Conservation (phyloP, 305 asterid genomes). For the Solanum aculeatissimum region DNA sequence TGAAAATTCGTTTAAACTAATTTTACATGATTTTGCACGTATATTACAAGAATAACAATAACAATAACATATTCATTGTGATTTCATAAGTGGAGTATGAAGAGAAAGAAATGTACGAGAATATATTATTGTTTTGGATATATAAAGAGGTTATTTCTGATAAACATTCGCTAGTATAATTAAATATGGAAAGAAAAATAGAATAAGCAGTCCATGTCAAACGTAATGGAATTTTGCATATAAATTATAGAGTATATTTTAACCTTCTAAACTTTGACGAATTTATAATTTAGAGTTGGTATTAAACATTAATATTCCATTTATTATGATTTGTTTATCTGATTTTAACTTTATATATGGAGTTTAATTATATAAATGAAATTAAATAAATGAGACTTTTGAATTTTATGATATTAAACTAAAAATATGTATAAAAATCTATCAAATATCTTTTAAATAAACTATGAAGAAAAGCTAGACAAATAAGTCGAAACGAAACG, state of each 20-base stretch:
- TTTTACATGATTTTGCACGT: background rate
- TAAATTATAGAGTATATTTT: background rate
- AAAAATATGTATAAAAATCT: background rate
- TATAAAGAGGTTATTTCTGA: no score
- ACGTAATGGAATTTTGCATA: background rate
- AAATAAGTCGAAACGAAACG: background rate
- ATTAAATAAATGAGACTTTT: no score
- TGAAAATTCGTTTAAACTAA: background rate
- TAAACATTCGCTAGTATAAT: no score
- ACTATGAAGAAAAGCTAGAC: background rate
- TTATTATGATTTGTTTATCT: background rate
- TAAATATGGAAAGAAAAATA: background rate
- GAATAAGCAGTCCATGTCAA: background rate
- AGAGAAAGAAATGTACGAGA: no score
- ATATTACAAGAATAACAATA: background rate
- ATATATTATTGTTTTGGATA: no score
- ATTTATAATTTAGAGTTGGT: background rate
- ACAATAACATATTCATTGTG: background rate
- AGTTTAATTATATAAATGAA: no score
- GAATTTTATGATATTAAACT: no score
- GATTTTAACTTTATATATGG: background rate
- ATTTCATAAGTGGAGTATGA: no score
- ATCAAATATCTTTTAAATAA: background rate
- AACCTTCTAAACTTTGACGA: background rate
- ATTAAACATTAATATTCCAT: background rate